Evolutionary conservation across 2,329 filamentous ascomycete species (phyloP), one percentile per base, ranked within the genome.

Genomic region (Xenosphaeropsis pyriputrescens): DNA sequence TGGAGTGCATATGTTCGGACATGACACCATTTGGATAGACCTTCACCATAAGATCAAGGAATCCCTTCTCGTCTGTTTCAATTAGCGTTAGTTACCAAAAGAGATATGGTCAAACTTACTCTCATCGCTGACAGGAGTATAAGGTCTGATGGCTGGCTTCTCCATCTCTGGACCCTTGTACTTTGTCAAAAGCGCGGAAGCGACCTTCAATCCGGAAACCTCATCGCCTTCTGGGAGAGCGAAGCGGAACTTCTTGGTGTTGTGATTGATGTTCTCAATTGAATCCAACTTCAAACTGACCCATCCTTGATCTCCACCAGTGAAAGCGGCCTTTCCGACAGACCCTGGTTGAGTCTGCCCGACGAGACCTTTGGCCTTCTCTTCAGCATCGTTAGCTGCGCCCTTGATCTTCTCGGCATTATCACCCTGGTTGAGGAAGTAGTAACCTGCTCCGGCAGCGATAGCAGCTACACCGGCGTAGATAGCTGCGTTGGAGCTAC

Each of bases 171-270:
- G 72, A 5, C 79, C 77, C 67, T 93, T 85, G 70, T 77, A 95
- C 65, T 93, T 94, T 48, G 91, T 91, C 57, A 98, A 67, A 49
- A 98, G 62, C 34, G 86, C 88, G 71, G 85, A 94, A 41, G 89
- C 77, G 45, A 94, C 66, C 29, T 72, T 62, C 41, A 98, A 65
- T 33, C 91, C 91, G 41, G 84, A 89, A 38, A 93, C 79, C 61
- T 80, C 75, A 57, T 94, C 81, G 45, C 75, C 68, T 57, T 93
- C 83, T 13, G 85, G 84, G 32, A 96, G 75, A 52, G 79, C 76
- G 63, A 98, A 96, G 50, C 83, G 78, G 57, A 96, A 70, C 51
- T 74, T 79, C 76, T 96, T 96, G 51, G 86, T 93, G 70, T 96
- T 96, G 70, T 88, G 82, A 68, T 85, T 95, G 64, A 95, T 62